phyloP scores from a whole-genome alignment of 441 rosid species.

The Pelargonium fulgidum region DNA sequence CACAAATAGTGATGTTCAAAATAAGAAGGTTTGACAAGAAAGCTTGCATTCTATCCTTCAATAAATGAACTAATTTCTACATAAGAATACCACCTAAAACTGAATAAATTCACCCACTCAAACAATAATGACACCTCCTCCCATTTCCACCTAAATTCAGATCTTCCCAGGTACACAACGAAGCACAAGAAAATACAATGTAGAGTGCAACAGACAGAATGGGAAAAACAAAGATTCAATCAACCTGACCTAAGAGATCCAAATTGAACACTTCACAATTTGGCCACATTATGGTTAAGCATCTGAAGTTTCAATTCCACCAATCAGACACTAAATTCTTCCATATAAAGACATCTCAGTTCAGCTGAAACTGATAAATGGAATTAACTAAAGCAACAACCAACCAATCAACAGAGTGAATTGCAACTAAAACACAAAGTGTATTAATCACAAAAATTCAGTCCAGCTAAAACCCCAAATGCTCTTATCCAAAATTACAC shows the following conservation, averaged over 20 bases:
- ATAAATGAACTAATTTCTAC: constrained; percentile 9
- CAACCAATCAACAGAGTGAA: constrained; percentile 15
- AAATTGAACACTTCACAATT: background rate
- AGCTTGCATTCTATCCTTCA: background rate
- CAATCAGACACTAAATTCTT: constrained; percentile 13
- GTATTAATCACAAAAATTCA: constrained; percentile 26
- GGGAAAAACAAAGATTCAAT: constrained; percentile 4
- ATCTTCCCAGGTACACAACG: constrained; percentile 4
- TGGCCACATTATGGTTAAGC: background rate
- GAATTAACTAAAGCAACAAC: background rate
- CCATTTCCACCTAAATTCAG: background rate
- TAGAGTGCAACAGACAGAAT: constrained; percentile 2
- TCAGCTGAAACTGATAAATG: constrained; percentile 12
- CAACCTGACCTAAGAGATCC: background rate
- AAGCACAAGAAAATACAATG: constrained; percentile 6
- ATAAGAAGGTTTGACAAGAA: constrained; percentile 5
- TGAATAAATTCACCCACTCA: background rate
- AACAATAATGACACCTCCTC: background rate
- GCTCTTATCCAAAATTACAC: background rate
- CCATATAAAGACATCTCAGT: constrained; percentile 18
- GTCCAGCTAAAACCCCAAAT: constrained; percentile 3
- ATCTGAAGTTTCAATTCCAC: constrained; percentile 17
- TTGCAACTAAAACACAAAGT: constrained; percentile 11
- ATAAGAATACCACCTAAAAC: background rate
- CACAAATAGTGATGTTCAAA: background rate